Evolutionary conservation across 2,329 filamentous ascomycete species (phyloP).

Genomic region (Stachybotrys chartarum): DNA sequence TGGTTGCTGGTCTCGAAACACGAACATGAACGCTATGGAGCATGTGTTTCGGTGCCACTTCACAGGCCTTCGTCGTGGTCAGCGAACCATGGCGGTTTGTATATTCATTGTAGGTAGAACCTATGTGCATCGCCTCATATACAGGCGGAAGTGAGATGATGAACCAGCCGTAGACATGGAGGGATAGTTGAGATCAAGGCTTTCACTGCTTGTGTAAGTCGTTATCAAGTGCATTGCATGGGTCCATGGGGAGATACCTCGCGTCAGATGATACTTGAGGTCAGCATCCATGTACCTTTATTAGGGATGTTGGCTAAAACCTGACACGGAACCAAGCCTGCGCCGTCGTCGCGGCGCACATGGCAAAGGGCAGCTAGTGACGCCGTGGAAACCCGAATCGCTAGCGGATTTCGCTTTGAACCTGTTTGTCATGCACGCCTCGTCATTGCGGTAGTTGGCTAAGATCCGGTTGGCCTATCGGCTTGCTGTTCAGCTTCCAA

Average conservation of each 20-base stretch:
- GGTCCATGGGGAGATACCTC: background rate
- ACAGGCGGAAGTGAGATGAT: no score
- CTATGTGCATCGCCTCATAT: no score
- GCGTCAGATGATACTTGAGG: background rate
- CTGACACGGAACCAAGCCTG: background rate
- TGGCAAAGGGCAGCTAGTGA: background rate
- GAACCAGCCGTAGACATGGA: no score
- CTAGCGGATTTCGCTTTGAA: background rate
- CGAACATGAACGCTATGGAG: no score
- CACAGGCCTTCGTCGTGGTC: no score
- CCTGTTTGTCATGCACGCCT: background rate
- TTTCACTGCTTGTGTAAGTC: no score
- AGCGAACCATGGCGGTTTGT: no score
- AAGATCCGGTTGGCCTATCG: background rate
- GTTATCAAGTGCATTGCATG: background rate
- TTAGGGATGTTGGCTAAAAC: background rate
- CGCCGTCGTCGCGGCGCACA: background rate
- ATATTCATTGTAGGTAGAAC: no score
- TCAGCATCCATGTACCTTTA: background rate
- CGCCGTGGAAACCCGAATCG: background rate
- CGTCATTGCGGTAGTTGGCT: background rate
- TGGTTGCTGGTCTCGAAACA: no score
- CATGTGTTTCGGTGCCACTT: no score
- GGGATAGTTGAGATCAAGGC: no score
- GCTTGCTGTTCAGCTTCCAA: background rate